A percentile compares a stretch with the other conserved stretches of the same genome.
Evolutionary conservation across 176 grass and related monocot genomes (phyloP).

Genomic region (Oryza australiensis): DNA sequence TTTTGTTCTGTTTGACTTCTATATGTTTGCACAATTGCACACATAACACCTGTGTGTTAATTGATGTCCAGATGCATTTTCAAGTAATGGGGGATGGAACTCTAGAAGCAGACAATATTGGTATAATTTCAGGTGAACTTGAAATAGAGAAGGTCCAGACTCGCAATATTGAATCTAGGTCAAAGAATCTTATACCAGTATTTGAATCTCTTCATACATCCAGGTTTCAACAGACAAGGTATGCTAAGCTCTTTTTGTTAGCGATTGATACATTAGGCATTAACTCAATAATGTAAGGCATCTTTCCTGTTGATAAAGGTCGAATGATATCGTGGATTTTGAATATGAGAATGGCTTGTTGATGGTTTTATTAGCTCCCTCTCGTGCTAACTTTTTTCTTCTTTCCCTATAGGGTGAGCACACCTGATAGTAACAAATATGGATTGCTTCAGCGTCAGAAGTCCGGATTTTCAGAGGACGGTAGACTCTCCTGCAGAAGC

Average conservation of each 20-base stretch:
- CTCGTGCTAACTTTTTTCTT: background rate
- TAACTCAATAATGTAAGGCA: background rate
- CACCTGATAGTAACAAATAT: conserved; percentile 44
- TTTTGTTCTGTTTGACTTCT: conserved; percentile 24
- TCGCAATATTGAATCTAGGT: conserved; percentile 62
- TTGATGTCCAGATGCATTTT: conserved; percentile 65
- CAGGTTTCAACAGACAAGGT: conserved; percentile 79
- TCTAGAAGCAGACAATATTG: conserved; percentile 25
- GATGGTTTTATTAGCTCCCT: conserved; percentile 24
- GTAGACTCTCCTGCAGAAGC: conserved; percentile 59
- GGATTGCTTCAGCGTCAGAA: conserved; percentile 42
- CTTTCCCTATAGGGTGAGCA: conserved; percentile 42
- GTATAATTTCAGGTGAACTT: conserved; percentile 52
- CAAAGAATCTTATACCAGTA: conserved; percentile 83
- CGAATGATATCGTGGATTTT: background rate
- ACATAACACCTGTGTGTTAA: conserved; percentile 24
- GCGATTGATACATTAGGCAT: background rate
- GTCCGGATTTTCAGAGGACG: conserved; percentile 62
- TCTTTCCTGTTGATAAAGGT: conserved; percentile 7
- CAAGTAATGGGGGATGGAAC: conserved; percentile 61
- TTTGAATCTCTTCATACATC: conserved; percentile 71
- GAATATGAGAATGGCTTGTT: background rate
- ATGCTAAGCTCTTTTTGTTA: conserved; percentile 7
- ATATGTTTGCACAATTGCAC: conserved; percentile 8
- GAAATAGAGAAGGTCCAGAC: conserved; percentile 72